Evolutionary conservation across 1,284 basidiomycete species (phyloP).

Genomic region (Malassezia pachydermatis): DNA sequence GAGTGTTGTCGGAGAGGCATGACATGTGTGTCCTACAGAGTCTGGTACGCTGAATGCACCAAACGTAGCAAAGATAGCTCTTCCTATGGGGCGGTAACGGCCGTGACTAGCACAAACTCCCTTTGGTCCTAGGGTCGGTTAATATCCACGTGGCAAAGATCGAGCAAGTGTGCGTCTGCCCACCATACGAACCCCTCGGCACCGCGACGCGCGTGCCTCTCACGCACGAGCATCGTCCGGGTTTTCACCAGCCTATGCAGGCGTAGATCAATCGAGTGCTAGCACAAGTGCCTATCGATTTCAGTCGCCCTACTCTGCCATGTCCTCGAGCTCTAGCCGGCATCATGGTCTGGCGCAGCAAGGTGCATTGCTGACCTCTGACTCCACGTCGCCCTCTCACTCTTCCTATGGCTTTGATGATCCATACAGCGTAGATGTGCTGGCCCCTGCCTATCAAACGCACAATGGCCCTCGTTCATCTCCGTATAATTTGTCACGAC

Average conservation of each 20-base stretch:
- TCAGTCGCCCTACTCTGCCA: neutral
- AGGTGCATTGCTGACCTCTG: neutral
- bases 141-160: no score
- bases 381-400: no score
- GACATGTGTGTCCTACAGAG: no score
- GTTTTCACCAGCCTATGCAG: conserved; percentile 1
- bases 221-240: neutral
- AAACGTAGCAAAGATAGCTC: no score
- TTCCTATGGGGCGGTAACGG: no score
- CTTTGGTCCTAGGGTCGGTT: no score
- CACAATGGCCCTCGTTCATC: neutral
- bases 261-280: neutral
- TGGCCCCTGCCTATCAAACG: conserved; percentile 10
- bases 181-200: conserved; percentile 12
- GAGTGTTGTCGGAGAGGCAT: no score
- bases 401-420: conserved; percentile 1
- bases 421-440: conserved; percentile 9
- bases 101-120: no score
- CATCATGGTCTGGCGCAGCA: neutral
- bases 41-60: no score
- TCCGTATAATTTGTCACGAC: conserved; percentile 30
- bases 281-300: conserved; percentile 10
- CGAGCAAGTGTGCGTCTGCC: no score
- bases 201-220: conserved; percentile 7
- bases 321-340: neutral